Conservation (phyloP, 75 land plant genomes). For the Selaginella moellendorffii region DNA sequence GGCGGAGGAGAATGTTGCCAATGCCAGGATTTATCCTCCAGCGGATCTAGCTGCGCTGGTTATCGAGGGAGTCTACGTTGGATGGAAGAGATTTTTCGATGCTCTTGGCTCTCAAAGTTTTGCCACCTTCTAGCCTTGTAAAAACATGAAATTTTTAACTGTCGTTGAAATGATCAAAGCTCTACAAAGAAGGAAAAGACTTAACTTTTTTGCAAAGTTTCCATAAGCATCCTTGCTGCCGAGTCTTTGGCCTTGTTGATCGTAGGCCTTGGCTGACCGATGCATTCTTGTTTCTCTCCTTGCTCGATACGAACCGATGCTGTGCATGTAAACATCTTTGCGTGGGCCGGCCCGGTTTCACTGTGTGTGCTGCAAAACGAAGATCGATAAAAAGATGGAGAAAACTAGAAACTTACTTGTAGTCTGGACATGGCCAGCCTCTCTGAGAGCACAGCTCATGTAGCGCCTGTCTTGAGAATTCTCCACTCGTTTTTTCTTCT, state of each 20-base stretch:
- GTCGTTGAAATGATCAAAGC: too few species aligned
- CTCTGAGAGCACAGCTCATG: conserved; percentile 81
- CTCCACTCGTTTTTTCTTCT: conserved; percentile 41
- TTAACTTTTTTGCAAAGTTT: not conserved
- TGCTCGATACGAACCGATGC: conserved; percentile 67
- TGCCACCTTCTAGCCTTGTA: too few species aligned
- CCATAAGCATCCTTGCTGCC: conserved; percentile 45
- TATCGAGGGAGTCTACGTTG: not conserved
- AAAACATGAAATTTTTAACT: too few species aligned
- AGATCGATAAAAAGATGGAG: not conserved
- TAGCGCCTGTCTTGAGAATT: conserved; percentile 82
- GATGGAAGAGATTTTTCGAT: conserved; percentile 7
- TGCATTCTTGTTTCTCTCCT: conserved; percentile 90
- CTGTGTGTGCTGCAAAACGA: conserved; percentile 30
- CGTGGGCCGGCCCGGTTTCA: conserved; percentile 99
- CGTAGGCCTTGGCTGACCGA: conserved; percentile 98
- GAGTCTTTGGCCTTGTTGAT: conserved; percentile 98
- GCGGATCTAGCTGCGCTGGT: not conserved
- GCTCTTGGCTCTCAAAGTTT: too few species aligned
- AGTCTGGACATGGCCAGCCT: conserved; percentile 98
- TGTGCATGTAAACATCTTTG: conserved; percentile 83
- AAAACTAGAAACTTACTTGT: conserved; percentile 29
- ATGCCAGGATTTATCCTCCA: not conserved
- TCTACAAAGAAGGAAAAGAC: too few species aligned
- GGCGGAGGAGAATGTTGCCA: not conserved